phyloP scores from a whole-genome alignment of 2,329 filamentous ascomycete genomes.

The Aspergillus viridinutans region DNA sequence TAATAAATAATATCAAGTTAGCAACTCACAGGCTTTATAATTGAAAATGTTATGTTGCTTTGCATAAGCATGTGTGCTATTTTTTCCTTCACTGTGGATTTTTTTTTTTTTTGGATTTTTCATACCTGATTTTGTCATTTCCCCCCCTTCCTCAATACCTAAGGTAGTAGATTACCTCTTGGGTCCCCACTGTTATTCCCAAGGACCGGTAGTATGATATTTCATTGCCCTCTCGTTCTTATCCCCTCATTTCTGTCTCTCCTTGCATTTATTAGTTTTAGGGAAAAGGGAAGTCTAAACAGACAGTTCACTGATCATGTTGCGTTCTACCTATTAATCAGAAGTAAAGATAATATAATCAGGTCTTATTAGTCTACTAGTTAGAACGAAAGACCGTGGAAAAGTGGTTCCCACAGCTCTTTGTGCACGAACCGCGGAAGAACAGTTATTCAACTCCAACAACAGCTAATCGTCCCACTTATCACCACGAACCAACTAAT shows the following conservation, averaged over 20 bases:
- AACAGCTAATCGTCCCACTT: constrained; percentile 1
- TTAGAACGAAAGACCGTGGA: not conserved
- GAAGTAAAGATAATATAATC: not conserved
- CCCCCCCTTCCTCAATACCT: not conserved
- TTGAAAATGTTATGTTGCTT: not conserved
- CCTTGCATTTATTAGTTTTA: not conserved
- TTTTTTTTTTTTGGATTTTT: not conserved
- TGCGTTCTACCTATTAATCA: not conserved
- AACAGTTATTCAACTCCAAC: constrained; percentile 3
- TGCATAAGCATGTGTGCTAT: not conserved
- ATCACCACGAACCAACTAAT: not conserved
- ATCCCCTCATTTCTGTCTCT: constrained; percentile 7
- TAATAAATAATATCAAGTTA: not conserved
- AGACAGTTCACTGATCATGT: not conserved
- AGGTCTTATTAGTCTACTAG: not conserved
- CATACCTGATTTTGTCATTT: not conserved
- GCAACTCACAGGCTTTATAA: not conserved
- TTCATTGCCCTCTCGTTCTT: constrained; percentile 5
- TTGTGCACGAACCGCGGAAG: constrained; percentile 6
- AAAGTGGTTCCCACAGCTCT: not conserved
- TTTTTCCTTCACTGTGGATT: not conserved
- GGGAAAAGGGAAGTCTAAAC: not conserved
- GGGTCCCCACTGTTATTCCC: not conserved
- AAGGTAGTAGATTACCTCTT: not conserved
- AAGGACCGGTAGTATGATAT: not conserved